Base-by-base conservation (phyloP, 2,329 filamentous ascomycete genomes). In the Aspergillus sp. region DNA sequence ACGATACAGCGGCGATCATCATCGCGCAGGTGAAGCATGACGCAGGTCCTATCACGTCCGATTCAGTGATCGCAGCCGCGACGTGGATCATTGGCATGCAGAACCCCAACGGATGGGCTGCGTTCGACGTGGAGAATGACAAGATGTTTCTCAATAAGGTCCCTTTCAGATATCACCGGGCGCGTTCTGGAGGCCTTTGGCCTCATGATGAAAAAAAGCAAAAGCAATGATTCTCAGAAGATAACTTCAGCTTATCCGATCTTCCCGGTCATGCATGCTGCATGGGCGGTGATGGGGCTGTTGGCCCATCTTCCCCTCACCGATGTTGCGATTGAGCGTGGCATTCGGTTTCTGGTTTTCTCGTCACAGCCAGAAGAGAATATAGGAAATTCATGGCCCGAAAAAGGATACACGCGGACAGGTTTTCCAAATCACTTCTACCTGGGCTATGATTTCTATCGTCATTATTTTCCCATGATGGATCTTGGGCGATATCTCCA, bases 151-250 rank as follows among this genome's bases (percentile, higher is more conserved):
- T 68, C 5, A 64, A 69, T 35, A 58, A 58, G 13, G 61, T 65
- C 27, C 64, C 64, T 2, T 69, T 69, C 47, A 60, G 54, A 68
- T 40, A 50, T 67, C n/a, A 66, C 59, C 1, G 65, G 65, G 1
- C 57, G 53, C 2, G 39, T 63, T 13, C 34, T 64, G 2, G 64
- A 67, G 45, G 52, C 51, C 2, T 61, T 62, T 27, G 63, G 60
- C 1, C 31, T 60, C 10, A 13, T 64, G 10, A 44, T 55, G 13
- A 31, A 42, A n/a, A 28, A 19, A 19, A 19, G 19, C 19, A 19
- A 19, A 2, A 19, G 19, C 19, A 4, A 4, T 19, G 19, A 19
- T 19, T 19, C 19, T 19, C 9, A 5, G 32, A 34, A 27, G n/a
- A 31, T 7, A 10, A 26, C 3, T 40, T 35, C 4, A 13, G 10